phyloP scores from a whole-genome alignment of 2,329 filamentous ascomycete genomes.

The Sphaerulina vaccinii region DNA sequence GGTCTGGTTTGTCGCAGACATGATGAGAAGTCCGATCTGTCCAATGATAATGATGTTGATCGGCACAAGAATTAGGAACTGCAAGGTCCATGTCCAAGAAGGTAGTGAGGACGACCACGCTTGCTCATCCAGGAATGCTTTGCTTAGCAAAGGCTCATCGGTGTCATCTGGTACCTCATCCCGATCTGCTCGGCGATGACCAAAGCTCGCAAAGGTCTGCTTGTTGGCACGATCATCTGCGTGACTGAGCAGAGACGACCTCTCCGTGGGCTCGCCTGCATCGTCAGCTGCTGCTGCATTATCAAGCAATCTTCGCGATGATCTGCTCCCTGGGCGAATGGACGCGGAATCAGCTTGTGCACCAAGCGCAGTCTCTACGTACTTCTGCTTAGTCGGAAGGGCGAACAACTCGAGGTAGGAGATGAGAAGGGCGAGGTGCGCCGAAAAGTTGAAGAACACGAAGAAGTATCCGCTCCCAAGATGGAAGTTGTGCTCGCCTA shows the following conservation, averaged over 20 bases:
- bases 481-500: slow-evolving; percentile 72
- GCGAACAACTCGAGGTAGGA: slow-evolving; percentile 78
- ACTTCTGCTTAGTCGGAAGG: slow-evolving; percentile 67
- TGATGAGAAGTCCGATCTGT: slow-evolving; percentile 72
- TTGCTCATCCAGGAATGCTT: slow-evolving; percentile 70
- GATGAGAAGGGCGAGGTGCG: slow-evolving; percentile 72
- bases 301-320: slow-evolving; percentile 29
- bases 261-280: slow-evolving; percentile 47
- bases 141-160: slow-evolving; percentile 31
- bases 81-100: slow-evolving; percentile 81
- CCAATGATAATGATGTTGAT: slow-evolving; percentile 74
- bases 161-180: slow-evolving; percentile 34
- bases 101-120: slow-evolving; percentile 78
- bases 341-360: slow-evolving; percentile 26
- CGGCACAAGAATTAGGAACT: slow-evolving; percentile 77
- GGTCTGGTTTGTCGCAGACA: slow-evolving; percentile 73
- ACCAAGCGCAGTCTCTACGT: slow-evolving; percentile 57
- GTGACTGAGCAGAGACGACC: slow-evolving; percentile 56
- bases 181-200: slow-evolving; percentile 40
- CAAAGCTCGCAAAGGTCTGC: slow-evolving; percentile 43
- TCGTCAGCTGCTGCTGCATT: slow-evolving; percentile 18
- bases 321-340: slow-evolving; percentile 30
- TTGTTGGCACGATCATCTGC: slow-evolving; percentile 35
- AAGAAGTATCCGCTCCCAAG: slow-evolving; percentile 77
- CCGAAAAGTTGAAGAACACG: slow-evolving; percentile 73